Evolutionary conservation across 495 filamentous ascomycete genomes (phyloP).

Genomic region (Bryoglossum gracile): DNA sequence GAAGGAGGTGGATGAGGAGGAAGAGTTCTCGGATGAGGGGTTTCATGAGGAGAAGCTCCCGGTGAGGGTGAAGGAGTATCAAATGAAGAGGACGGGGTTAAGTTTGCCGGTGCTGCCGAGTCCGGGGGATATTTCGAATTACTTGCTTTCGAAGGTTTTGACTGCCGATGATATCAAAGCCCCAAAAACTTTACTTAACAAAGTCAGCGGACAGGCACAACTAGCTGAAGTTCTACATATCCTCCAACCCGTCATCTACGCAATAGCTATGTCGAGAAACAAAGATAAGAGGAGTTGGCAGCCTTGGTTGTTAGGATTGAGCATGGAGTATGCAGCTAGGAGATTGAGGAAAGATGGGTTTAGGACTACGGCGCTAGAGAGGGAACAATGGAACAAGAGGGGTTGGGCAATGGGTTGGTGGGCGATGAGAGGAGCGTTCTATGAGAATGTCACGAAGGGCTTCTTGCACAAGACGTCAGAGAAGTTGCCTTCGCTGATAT

Average conservation of each 20-base stretch:
- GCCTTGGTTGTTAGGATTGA: slow-evolving; percentile 85
- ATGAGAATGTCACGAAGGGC: slow-evolving; percentile 85
- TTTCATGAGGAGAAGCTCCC: slow-evolving; percentile 2
- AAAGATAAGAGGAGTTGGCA: slow-evolving; percentile 64
- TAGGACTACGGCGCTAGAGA: slow-evolving; percentile 76
- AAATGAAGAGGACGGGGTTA: slow-evolving; percentile 90
- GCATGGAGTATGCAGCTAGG: slow-evolving; percentile 77
- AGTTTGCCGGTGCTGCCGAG: slow-evolving; percentile 74
- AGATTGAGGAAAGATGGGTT: slow-evolving; percentile 70
- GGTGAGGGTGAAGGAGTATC: slow-evolving; percentile 56
- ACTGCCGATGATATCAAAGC: slow-evolving; percentile 96
- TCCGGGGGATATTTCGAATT: slow-evolving; percentile 70
- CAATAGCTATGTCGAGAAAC: slow-evolving; percentile 68
- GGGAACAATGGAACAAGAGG: slow-evolving; percentile 75
- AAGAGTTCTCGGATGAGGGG: slow-evolving; percentile 25
- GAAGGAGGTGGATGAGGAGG: slow-evolving; percentile 36
- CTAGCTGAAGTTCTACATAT: slow-evolving; percentile 87
- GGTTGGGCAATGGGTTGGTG: slow-evolving; percentile 93
- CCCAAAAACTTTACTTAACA: slow-evolving; percentile 71
- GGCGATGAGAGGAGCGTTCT: slow-evolving; percentile 91
- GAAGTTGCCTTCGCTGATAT: slow-evolving; percentile 70
- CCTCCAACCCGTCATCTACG: slow-evolving; percentile 81
- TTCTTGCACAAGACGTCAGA: slow-evolving; percentile 58
- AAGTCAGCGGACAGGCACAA: slow-evolving; percentile 61
- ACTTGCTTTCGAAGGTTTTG: slow-evolving; percentile 83